phyloP scores from a whole-genome alignment of 768 basidiomycete genomes.

The Artomyces pyxidatus region DNA sequence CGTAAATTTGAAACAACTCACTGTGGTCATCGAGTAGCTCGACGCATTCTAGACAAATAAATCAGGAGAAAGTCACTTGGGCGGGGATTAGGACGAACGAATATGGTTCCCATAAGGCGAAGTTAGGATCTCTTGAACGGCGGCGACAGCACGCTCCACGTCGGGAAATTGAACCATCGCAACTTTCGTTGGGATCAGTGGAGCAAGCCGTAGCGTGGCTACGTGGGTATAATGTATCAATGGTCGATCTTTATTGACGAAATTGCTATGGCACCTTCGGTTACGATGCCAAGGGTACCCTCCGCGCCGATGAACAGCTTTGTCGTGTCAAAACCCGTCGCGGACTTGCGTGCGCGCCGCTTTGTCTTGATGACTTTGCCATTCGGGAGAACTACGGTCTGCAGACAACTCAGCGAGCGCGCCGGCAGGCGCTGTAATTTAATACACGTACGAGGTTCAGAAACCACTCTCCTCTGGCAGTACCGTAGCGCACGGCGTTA shows the following conservation, averaged over 20 bases:
- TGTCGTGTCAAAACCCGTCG: constrained; percentile 81
- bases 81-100: constrained; percentile 38
- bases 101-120: constrained; percentile 62
- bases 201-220: constrained; percentile 81
- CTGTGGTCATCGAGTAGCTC: constrained; percentile 79
- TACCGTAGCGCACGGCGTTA: constrained; percentile 80
- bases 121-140: constrained; percentile 75
- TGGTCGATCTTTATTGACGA: too few species aligned
- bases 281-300: constrained; percentile 86
- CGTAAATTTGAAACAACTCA: constrained; percentile 22
- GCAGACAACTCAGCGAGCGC: neutral
- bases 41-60: constrained; percentile 56
- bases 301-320: constrained; percentile 89
- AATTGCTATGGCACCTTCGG: constrained; percentile 62
- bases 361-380: constrained; percentile 88
- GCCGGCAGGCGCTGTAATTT: neutral
- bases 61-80: constrained; percentile 3
- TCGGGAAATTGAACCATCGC: constrained; percentile 83
- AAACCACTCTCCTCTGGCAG: constrained; percentile 85
- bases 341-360: constrained; percentile 69
- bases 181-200: constrained; percentile 73
- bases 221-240: too few species aligned
- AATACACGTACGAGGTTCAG: constrained; percentile 54
- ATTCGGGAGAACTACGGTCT: constrained; percentile 80
- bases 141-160: constrained; percentile 68